phyloP scores from a whole-genome alignment of 2,329 filamentous ascomycete genomes.

The Ceratocystis albifundus region DNA sequence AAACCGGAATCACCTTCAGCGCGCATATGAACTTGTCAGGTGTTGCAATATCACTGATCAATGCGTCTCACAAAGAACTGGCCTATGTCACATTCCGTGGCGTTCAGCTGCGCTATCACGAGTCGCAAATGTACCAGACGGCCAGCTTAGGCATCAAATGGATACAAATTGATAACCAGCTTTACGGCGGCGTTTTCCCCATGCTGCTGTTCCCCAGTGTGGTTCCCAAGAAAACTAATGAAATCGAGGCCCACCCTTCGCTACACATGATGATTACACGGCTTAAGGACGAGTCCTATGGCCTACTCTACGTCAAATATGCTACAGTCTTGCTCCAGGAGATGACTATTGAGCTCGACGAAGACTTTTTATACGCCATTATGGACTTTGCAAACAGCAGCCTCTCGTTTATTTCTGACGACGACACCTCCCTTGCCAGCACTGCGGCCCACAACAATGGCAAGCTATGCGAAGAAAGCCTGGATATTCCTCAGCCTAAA shows the following conservation, averaged over 20 bases:
- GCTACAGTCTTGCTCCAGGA: constrained; percentile 87
- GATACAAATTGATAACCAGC: constrained; percentile 97
- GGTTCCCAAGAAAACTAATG: constrained; percentile 89
- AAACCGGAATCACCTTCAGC: constrained; percentile 77
- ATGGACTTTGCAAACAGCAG: constrained; percentile 90
- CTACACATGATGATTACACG: constrained; percentile 83
- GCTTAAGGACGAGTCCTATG: constrained; percentile 97
- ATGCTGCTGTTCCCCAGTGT: constrained; percentile 96
- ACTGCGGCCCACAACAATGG: constrained; percentile 41
- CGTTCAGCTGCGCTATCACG: constrained; percentile 79
- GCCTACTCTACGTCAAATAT: constrained; percentile 97
- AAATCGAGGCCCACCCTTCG: constrained; percentile 92
- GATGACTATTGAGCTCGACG: constrained; percentile 95
- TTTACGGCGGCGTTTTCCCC: constrained; percentile 96
- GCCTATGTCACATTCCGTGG: constrained; percentile 90
- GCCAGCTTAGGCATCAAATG: constrained; percentile 86
- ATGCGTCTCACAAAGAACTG: constrained; percentile 79
- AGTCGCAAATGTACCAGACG: constrained; percentile 89
- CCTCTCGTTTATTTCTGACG: constrained; percentile 44
- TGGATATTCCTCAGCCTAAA: constrained; percentile 86
- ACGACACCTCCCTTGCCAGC: neutral
- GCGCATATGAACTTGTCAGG: constrained; percentile 81
- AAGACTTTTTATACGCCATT: constrained; percentile 94
- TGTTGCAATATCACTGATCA: constrained; percentile 86
- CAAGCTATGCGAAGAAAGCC: constrained; percentile 73